phyloP scores from a whole-genome alignment of 495 filamentous ascomycete species.

The Cenococcum geophilum region DNA sequence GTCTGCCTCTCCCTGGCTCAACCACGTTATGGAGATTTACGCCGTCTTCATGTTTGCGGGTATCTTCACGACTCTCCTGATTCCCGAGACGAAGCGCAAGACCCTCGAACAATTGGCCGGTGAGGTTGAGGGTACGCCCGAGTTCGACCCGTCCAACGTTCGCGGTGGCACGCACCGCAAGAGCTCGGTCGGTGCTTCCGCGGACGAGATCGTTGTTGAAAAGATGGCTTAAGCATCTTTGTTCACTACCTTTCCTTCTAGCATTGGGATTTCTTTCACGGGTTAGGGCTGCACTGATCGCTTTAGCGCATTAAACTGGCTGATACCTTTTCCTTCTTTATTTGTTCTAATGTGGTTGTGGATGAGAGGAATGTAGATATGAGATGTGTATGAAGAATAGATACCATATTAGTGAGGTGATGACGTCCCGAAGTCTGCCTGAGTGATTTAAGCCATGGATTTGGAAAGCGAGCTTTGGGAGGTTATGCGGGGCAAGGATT shows the following conservation, averaged over 20 bases:
- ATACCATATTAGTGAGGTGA: neutral
- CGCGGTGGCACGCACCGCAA: neutral
- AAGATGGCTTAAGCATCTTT: neutral
- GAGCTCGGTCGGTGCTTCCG: neutral
- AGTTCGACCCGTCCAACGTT: conserved; percentile 17
- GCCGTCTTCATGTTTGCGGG: conserved; percentile 75
- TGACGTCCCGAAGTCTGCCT: neutral
- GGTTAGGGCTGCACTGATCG: neutral
- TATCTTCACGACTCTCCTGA: conserved; percentile 56
- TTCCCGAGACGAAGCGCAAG: conserved; percentile 71
- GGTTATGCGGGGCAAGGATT: too few species aligned
- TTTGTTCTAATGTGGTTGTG: neutral
- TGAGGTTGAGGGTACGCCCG: conserved; percentile 25
- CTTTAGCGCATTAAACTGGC: neutral
- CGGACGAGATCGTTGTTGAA: neutral
- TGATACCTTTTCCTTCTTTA: neutral
- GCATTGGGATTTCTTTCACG: neutral
- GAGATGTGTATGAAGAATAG: neutral
- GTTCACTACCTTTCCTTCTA: neutral
- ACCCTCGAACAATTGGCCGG: conserved; percentile 40
- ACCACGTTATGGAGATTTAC: conserved; percentile 76
- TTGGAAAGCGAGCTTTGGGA: too few species aligned
- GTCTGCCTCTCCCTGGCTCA: conserved; percentile 55
- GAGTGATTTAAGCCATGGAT: too few species aligned
- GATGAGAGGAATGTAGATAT: neutral